Evolutionary conservation across 441 rosid species (phyloP), one percentile per base, ranked within the genome.

Genomic region (Eruca vesicaria): DNA sequence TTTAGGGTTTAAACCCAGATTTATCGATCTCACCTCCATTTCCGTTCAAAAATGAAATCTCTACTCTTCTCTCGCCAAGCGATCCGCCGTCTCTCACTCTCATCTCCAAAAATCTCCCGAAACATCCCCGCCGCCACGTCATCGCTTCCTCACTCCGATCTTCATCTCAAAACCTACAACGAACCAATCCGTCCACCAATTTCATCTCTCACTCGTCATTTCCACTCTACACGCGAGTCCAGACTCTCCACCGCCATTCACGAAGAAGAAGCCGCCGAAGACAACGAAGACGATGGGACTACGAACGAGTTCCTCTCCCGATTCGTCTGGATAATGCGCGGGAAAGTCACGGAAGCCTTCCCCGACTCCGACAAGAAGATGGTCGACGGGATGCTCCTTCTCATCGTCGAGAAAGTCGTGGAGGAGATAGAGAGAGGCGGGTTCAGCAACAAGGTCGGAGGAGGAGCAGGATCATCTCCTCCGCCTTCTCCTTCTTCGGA

Each of bases 271-370:
- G 90, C 86, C 9, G 61, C 65, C 3, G 84, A 52, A 0, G 32
- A 56, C 2, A 29, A 80, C 18, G 88, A 80, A 5, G 92, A 86
- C 14, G 88, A 90, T 73, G 90, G 79, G 19, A 73, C 79, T 3
- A 76, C 85, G 80, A 89, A 81, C 61, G 97, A 93, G 76, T 95
- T 91, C 74, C 83, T 95, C 73, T 91, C 97, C 1, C 87, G 92
- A 63, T 90, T 90, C 68, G 94, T 87, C 57, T 87, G 92, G 95
- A 79, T 83, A 79, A 90, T 91, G 97, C 88, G 97, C 4, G 82
- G 86, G 76, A 90, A 87, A 86, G 63, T 95, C 60, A 64, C 84
- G 0, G 91, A 87, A 68, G 89, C 79, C 9, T 88, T 86, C 76
- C 82, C 87, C 6, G 88, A 85, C 68, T 61, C 78, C 62, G 86